Conservation (phyloP, 192 early-diverging fungal species). For the Paraglomus occultum region DNA sequence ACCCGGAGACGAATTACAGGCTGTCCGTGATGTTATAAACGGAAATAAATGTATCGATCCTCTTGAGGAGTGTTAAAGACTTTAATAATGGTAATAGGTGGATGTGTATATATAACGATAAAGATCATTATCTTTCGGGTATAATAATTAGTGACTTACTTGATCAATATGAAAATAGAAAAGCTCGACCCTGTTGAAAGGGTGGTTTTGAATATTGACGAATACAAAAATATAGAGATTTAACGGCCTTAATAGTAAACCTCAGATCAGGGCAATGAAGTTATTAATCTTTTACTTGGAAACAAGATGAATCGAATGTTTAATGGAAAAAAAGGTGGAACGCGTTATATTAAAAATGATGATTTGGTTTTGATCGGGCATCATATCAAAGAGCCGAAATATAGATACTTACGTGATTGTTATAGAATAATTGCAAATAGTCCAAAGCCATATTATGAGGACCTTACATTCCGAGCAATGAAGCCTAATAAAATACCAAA, state of each 20-base stretch:
- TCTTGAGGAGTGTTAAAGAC: too few relatives aligned
- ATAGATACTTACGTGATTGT: slow-evolving; percentile 13
- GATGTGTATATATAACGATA: too few relatives aligned
- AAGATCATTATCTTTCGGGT: too few relatives aligned
- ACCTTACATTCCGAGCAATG: not conserved
- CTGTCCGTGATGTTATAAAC: too few relatives aligned
- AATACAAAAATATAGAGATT: not conserved
- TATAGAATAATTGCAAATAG: slow-evolving; percentile 10
- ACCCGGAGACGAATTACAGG: too few relatives aligned
- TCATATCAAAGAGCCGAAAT: slow-evolving; percentile 13
- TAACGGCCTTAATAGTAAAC: not conserved
- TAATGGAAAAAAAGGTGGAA: slow-evolving; percentile 17
- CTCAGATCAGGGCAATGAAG: slow-evolving; percentile 24
- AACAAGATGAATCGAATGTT: slow-evolving; percentile 16
- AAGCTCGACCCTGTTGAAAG: not conserved
- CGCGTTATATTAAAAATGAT: slow-evolving; percentile 15
- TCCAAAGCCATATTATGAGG: slow-evolving; percentile 16
- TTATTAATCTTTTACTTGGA: slow-evolving; percentile 22
- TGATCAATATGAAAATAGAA: slow-evolving; percentile 3
- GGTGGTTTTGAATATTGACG: not conserved
- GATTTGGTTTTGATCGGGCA: slow-evolving; percentile 1
- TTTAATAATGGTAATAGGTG: too few relatives aligned
- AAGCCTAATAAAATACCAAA: slow-evolving; percentile 24
- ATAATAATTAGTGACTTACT: too few relatives aligned
- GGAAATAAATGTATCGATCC: too few relatives aligned